Percentiles rank a stretch among this genome's conserved stretches.
phyloP scores from a whole-genome alignment of 2,329 filamentous ascomycete species.

The Botryotinia calthae region DNA sequence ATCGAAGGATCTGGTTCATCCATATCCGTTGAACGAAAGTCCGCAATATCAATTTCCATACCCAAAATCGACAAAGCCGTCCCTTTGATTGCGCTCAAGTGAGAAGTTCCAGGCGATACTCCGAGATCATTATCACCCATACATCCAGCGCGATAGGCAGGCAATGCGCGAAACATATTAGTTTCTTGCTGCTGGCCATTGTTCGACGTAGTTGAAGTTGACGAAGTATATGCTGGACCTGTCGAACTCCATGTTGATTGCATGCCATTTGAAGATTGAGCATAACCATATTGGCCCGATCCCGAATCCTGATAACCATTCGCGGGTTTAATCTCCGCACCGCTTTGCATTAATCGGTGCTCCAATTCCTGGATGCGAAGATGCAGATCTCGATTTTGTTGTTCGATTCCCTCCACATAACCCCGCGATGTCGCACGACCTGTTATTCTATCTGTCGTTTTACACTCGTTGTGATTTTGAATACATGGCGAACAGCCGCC shows the following conservation, averaged over 20 bases:
- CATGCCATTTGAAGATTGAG: constrained; percentile 9
- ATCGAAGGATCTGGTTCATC: constrained; percentile 54
- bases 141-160: constrained; percentile 36
- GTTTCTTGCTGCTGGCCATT: constrained; percentile 28
- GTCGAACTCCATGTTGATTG: constrained; percentile 27
- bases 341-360: constrained; percentile 58
- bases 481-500: constrained; percentile 81
- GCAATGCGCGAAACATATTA: constrained; percentile 31
- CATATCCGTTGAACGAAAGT: constrained; percentile 65
- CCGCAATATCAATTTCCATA: constrained; percentile 74
- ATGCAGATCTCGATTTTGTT: constrained; percentile 66
- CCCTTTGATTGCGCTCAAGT: constrained; percentile 71
- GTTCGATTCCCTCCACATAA: constrained; percentile 74
- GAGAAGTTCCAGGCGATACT: constrained; percentile 56
- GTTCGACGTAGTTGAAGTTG: not conserved
- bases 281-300: constrained; percentile 17
- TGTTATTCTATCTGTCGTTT: constrained; percentile 83
- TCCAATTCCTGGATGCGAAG: constrained; percentile 67
- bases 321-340: constrained; percentile 53
- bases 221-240: constrained; percentile 21
- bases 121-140: constrained; percentile 65
- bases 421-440: constrained; percentile 76
- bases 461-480: constrained; percentile 71
- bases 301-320: constrained; percentile 24
- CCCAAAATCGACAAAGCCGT: constrained; percentile 76